Conservation (phyloP, 805 yeast species). For the Wickerhamiella vanderwaltii region DNA sequence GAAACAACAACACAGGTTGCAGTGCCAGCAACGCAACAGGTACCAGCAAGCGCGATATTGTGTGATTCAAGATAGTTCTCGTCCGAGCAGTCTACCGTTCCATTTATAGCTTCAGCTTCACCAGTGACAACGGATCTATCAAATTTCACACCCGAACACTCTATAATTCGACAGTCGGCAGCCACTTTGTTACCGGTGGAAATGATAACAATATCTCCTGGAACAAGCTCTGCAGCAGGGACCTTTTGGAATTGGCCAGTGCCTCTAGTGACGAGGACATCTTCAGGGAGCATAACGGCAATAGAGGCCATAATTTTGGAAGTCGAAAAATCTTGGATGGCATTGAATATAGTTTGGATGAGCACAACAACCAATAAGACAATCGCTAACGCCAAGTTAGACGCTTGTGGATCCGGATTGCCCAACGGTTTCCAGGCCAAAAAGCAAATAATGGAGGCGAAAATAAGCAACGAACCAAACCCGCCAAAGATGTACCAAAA, state of each 20-base stretch:
- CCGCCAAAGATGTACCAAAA: constrained; percentile 38
- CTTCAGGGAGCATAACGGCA: constrained; percentile 33
- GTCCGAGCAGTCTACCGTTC: constrained; percentile 30
- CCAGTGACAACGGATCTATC: constrained; percentile 87
- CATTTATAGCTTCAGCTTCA: constrained; percentile 65
- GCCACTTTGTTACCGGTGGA: constrained; percentile 78
- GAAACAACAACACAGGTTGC: constrained; percentile 85
- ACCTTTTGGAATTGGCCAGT: constrained; percentile 56
- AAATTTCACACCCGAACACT: constrained; percentile 76
- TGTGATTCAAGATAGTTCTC: constrained; percentile 44
- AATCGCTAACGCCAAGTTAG: constrained; percentile 34
- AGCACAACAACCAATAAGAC: constrained; percentile 32
- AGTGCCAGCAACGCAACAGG: constrained; percentile 85
- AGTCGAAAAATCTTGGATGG: constrained; percentile 37
- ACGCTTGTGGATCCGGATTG: constrained; percentile 34
- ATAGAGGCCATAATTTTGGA: constrained; percentile 40
- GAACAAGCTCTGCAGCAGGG: constrained; percentile 72
- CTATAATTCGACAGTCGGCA: constrained; percentile 68
- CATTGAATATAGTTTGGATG: constrained; percentile 35
- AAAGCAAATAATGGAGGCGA: constrained; percentile 34
- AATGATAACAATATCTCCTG: constrained; percentile 65
- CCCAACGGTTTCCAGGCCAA: constrained; percentile 40
- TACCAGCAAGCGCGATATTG: constrained; percentile 86
- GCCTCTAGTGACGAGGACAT: constrained; percentile 51
- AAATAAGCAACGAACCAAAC: constrained; percentile 34